phyloP scores from a whole-genome alignment of 2,329 filamentous ascomycete genomes.

The Pseudocercospora macadamiae region DNA sequence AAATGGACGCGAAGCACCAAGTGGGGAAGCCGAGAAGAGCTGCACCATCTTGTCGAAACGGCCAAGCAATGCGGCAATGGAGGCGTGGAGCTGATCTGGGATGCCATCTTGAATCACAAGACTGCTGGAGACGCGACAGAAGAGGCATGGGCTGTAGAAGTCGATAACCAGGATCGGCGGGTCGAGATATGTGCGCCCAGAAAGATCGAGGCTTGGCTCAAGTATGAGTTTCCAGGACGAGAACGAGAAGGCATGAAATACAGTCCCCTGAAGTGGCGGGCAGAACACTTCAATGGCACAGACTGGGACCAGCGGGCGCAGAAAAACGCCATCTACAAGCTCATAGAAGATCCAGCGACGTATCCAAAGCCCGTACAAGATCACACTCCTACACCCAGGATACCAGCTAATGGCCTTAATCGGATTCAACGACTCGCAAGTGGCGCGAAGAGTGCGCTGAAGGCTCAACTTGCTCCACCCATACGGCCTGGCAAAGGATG shows the following conservation, averaged over 20 bases:
- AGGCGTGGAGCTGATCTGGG: constrained; percentile 66
- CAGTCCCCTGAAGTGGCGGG: constrained; percentile 65
- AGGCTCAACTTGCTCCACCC: constrained; percentile 1
- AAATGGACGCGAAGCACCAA: constrained; percentile 66
- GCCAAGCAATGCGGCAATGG: constrained; percentile 46
- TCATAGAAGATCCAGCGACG: constrained; percentile 51
- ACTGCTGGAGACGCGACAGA: constrained; percentile 69
- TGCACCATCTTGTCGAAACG: constrained; percentile 55
- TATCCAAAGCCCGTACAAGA: constrained; percentile 31
- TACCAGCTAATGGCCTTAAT: constrained; percentile 23
- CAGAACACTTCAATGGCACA: constrained; percentile 69
- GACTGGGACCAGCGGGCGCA: constrained; percentile 64
- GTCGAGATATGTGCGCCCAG: constrained; percentile 58
- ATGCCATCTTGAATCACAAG: constrained; percentile 74
- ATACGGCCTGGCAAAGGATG: constrained; percentile 59
- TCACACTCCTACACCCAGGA: constrained; percentile 23
- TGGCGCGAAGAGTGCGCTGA: constrained; percentile 18
- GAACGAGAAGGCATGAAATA: constrained; percentile 54
- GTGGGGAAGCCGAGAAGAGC: constrained; percentile 68
- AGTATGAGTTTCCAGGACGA: constrained; percentile 67
- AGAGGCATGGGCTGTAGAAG: constrained; percentile 64
- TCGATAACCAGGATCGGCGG: constrained; percentile 61
- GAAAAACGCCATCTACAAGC: constrained; percentile 66
- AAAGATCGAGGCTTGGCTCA: constrained; percentile 70
- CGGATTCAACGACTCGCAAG: constrained; percentile 30